These are phyloP conservation scores for Pythium monospermum DNA, from an alignment of 352 stramenopile genomes.

Conservation along the genomic window DNA sequence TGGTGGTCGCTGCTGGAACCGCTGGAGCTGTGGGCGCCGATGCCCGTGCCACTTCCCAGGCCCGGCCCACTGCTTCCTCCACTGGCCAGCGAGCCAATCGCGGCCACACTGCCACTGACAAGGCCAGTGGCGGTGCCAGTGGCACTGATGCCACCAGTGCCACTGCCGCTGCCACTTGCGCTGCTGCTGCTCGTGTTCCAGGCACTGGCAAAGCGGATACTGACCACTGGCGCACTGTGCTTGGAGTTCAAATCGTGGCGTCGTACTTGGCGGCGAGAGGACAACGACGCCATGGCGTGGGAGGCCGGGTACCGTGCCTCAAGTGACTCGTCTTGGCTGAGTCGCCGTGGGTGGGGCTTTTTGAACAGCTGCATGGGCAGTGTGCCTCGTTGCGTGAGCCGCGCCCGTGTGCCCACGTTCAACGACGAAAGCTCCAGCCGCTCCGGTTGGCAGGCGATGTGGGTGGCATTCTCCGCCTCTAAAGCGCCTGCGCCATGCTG, in stretches of 20 bases:
- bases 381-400: constrained; percentile 68
- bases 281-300: constrained; percentile 65
- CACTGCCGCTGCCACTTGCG: constrained; percentile 68
- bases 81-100: too few species aligned
- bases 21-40: constrained; percentile 66
- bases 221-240: constrained; percentile 59
- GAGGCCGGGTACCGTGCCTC: constrained; percentile 68
- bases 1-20: constrained; percentile 45
- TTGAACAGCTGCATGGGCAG: constrained; percentile 76
- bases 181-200: constrained; percentile 56
- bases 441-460: constrained; percentile 78
- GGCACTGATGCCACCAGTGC: constrained; percentile 56
- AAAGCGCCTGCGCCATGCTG: constrained; percentile 88
- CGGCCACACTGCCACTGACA: too few species aligned
- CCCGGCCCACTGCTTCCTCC: constrained; percentile 45
- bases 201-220: constrained; percentile 75
- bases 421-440: constrained; percentile 58
- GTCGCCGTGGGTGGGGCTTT: constrained; percentile 58
- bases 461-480: constrained; percentile 92
- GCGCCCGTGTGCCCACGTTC: constrained; percentile 45
- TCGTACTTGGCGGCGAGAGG: constrained; percentile 73
- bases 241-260: constrained; percentile 74
- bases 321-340: constrained; percentile 75
- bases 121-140: constrained; percentile 35
- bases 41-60: constrained; percentile 64